phyloP scores from a whole-genome alignment of 179 eudicot genomes.

The Pouteria campechiana region DNA sequence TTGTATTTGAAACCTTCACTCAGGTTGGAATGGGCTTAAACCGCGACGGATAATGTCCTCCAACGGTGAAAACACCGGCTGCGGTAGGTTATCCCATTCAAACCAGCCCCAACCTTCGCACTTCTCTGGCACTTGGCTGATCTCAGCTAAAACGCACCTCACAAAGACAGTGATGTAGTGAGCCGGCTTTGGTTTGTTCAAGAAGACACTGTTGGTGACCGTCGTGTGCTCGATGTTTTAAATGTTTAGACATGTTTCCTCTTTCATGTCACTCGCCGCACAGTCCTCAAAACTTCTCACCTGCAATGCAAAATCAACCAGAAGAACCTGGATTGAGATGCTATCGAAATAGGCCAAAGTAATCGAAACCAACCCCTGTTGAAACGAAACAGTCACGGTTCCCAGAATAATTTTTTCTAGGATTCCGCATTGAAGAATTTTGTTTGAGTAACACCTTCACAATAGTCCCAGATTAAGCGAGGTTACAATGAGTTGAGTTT shows the following conservation, averaged over 20 bases:
- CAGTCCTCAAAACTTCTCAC: constrained; percentile 92
- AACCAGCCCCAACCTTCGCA: constrained; percentile 96
- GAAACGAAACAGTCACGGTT: too few species aligned
- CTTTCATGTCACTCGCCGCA: constrained; percentile 80
- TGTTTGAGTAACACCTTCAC: too few species aligned
- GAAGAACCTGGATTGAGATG: too few species aligned
- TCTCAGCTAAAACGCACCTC: constrained; percentile 39
- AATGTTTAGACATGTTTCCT: constrained; percentile 76
- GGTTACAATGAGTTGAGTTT: too few species aligned
- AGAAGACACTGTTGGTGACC: constrained; percentile 45
- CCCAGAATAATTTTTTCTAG: too few species aligned
- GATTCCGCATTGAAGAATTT: too few species aligned
- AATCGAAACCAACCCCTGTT: too few species aligned
- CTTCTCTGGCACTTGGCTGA: constrained; percentile 39
- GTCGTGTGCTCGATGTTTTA: constrained; percentile 42
- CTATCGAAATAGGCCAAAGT: too few species aligned
- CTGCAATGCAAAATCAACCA: constrained; percentile 17
- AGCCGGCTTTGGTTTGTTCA: constrained; percentile 27
- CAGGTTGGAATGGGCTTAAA: constrained; percentile 59
- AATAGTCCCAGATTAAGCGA: too few species aligned
- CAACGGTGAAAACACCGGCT: constrained; percentile 60
- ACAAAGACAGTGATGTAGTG: constrained; percentile 53
- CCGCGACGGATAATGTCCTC: constrained; percentile 45
- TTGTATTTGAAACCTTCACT: too few species aligned
- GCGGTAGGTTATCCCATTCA: constrained; percentile 69